Base-by-base conservation (phyloP, 2,329 filamentous ascomycete genomes). In the Trichoderma brevicompactum region DNA sequence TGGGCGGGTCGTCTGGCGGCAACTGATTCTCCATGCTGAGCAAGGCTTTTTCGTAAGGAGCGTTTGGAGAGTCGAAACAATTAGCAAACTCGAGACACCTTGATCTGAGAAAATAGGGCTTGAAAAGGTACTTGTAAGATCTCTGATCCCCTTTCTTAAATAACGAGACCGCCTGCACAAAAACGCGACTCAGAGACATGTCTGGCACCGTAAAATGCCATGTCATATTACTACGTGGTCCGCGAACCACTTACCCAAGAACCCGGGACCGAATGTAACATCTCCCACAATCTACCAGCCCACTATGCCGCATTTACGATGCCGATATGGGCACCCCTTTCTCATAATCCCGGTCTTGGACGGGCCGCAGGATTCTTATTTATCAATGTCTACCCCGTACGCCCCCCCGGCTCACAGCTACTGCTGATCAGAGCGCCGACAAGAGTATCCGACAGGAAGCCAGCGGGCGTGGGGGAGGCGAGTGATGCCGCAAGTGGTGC, bases 161-260 rank as follows among this genome's bases (percentile, higher is more conserved):
- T n/a, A 9, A n/a, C 10, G 12, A 36, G 48, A 15, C 8, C 28
- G 17, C 15, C 28, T 10, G 23, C 9, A 6, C 4, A 15, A 52
- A 17, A 34, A 9, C 40, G 49, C 10, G 49, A 19, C n/a, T 36
- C 13, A 36, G n/a, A 63, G 17, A 46, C 40, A 41, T 7, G 34
- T 61, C 10, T 61, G n/a, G 36, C 28, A 9, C 34, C n/a, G 17
- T 32, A 3, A 13, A 49, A 3, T 19, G 12, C 34, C 44, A 50
- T 7, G 13, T 28, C 56, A 41, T 28, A 23, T 15, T 5, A 38
- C 36, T 10, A 38, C 10, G 6, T 6, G 28, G 59, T 23, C 8
- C 59, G 59, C 59, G 59, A 63, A 50, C 48, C 48, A 7, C 6
- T 28, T 23, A 19, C 40, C 59, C 59, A 63, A 49, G 17, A 54